Percentiles rank a stretch among this genome's conserved stretches.
Conservation (phyloP, 2,329 filamentous ascomycete genomes). For the Neocucurbitaria cava region DNA sequence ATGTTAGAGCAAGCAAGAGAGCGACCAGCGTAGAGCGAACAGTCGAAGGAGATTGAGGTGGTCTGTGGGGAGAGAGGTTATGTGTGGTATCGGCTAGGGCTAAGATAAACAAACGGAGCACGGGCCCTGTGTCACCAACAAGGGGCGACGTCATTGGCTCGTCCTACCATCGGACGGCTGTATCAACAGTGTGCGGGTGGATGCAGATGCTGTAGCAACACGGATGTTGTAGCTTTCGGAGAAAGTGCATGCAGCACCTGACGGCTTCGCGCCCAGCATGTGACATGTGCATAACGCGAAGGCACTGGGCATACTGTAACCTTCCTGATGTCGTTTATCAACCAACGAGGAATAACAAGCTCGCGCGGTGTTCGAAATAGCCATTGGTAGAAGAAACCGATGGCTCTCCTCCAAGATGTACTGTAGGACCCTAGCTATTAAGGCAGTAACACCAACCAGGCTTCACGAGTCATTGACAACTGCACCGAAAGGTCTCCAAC, state of each 20-base stretch:
- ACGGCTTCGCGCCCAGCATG: background rate
- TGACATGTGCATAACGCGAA: background rate
- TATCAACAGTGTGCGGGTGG: background rate
- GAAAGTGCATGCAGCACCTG: background rate
- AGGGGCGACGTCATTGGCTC: slow-evolving; percentile 17
- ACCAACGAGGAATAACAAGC: background rate
- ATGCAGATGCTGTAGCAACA: background rate
- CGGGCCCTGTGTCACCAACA: slow-evolving; percentile 10
- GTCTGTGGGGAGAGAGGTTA: slow-evolving; percentile 33
- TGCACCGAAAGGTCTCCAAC: too few species aligned
- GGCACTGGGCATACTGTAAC: background rate
- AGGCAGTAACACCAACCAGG: background rate
- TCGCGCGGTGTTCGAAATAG: background rate
- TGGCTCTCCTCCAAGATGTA: background rate
- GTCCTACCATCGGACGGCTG: background rate
- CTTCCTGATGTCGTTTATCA: background rate
- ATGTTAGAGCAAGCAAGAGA: slow-evolving; percentile 12
- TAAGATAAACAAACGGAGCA: slow-evolving; percentile 29
- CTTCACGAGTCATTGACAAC: background rate
- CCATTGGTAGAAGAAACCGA: background rate
- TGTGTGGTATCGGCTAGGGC: slow-evolving; percentile 20
- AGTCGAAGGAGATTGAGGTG: slow-evolving; percentile 27
- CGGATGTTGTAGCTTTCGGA: background rate
- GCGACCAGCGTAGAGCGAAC: slow-evolving; percentile 10
- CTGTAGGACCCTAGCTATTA: background rate